Base-by-base conservation (phyloP, 1,139 yeast genomes). In the Scheffersomyces cryptocercus region DNA sequence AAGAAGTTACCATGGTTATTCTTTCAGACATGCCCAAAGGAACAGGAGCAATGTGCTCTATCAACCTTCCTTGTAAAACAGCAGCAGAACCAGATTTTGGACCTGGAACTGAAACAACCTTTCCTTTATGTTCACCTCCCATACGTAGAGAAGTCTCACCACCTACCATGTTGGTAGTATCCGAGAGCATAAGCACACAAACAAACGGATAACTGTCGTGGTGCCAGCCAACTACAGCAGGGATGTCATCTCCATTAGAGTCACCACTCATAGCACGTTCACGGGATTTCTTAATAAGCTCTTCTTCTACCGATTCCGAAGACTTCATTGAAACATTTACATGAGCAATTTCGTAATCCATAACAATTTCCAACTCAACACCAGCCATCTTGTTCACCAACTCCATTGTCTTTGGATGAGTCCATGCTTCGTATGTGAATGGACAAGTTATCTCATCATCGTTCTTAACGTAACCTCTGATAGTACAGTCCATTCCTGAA, bases 181-280 rank as follows among this genome's bases (percentile, higher is more conserved):
- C 84, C 35, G 81, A 73, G 34, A 81, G 57, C 85, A 81, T 81
- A 42, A 81, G 65, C 14, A 81, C 85, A 61, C 84, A 80, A n/a
- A 81, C 85, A 58, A 78, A 78, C 9, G 84, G 85, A 44, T 78
- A 79, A 31, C 81, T 73, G 57, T 81, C 85, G 43, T 67, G 58
- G 62, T 81, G 85, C 85, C 85, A 81, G 24, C 78, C 77, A 28
- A 78, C 82, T 38, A 78, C 68, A 35, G 80, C 82, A 15, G 80
- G 80, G 39, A 76, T 67, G 28, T 73, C 71, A 6, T 58, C 61
- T 13, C 65, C 65, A 20, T 62, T 54, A 5, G 49, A 43, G 11
- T 41, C 51, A 14, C 51, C 57, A 24, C 44, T 37, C 40, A 51
- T 44, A 31, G 55, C 56, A 26, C 44, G 42, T 12, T 48, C 48